Evolutionary conservation across 2,329 filamentous ascomycete species (phyloP).

Genomic region (Colletotrichum sansevieriae): DNA sequence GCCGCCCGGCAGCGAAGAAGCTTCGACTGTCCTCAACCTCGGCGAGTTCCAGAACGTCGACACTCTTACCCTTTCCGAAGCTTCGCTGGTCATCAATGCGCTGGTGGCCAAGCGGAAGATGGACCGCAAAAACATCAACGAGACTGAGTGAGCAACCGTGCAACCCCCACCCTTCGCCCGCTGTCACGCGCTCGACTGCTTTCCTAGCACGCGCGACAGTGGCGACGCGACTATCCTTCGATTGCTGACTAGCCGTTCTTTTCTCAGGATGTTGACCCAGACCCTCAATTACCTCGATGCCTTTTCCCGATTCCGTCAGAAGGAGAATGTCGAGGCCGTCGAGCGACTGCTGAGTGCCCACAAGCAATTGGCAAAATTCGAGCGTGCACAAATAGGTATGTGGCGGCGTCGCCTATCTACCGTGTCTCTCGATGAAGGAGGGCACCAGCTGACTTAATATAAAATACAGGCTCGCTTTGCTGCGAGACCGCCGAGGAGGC

Average conservation of each 20-base stretch:
- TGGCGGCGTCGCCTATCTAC: constrained; percentile 42
- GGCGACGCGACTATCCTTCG: too few species aligned
- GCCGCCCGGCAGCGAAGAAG: constrained; percentile 87
- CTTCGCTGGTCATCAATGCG: constrained; percentile 90
- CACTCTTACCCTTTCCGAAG: constrained; percentile 92
- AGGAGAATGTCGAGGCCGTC: constrained; percentile 94
- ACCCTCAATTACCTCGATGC: constrained; percentile 94
- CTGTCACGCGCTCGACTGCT: neutral
- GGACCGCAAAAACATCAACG: constrained; percentile 84
- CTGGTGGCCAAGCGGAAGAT: constrained; percentile 84
- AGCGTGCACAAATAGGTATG: constrained; percentile 89
- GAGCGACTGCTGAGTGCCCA: constrained; percentile 86
- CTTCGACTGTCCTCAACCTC: constrained; percentile 82
- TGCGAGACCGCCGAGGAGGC: constrained; percentile 95
- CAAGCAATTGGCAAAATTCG: constrained; percentile 88
- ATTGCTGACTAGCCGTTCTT: neutral
- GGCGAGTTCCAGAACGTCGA: constrained; percentile 95
- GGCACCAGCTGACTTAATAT: neutral
- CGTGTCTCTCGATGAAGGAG: neutral
- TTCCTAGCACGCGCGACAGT: neutral
- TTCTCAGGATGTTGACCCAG: constrained; percentile 79
- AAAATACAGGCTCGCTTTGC: constrained; percentile 80
- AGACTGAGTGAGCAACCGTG: constrained; percentile 76
- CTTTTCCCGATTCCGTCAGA: constrained; percentile 95
- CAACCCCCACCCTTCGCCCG: constrained; percentile 1